These are phyloP conservation scores for Elaphomyces granulatus DNA, from an alignment of 495 filamentous ascomycete species.

Conservation along the genomic window DNA sequence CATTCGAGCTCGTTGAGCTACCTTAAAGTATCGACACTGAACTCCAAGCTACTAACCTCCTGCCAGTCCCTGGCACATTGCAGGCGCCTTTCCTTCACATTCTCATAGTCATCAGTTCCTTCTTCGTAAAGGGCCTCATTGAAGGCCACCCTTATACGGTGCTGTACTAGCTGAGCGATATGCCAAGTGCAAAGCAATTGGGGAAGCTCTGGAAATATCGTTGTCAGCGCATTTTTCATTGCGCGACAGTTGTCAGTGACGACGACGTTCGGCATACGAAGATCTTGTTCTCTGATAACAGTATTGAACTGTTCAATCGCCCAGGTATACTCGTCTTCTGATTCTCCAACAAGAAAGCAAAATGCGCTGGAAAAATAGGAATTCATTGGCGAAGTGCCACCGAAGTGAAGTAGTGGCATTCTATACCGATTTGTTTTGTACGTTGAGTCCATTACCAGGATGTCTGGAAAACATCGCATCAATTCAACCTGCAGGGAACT, in stretches of 20 bases:
- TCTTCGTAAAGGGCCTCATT: background rate
- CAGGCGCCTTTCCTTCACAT: background rate
- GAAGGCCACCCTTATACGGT: no score
- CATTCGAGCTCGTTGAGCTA: background rate
- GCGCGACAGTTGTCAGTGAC: background rate
- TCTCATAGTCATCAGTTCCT: background rate
- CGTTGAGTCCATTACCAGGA: constrained; percentile 8
- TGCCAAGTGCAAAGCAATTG: constrained; percentile 1
- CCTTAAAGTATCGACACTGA: no score
- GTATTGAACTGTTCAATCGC: background rate
- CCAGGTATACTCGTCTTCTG: constrained; percentile 1
- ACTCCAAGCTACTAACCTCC: background rate
- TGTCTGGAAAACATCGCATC: constrained; percentile 2
- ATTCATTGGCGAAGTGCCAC: background rate
- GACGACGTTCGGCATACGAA: background rate
- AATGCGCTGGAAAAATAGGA: background rate
- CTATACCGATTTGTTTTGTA: constrained; percentile 10
- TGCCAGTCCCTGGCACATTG: background rate
- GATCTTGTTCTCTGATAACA: background rate
- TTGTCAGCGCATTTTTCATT: background rate
- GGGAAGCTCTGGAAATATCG: background rate
- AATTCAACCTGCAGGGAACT: background rate
- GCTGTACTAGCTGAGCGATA: background rate
- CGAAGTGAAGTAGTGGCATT: constrained; percentile 6
- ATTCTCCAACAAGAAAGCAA: background rate